Evolutionary conservation across 768 basidiomycete genomes (phyloP).

Genomic region (Serendipita sp.): DNA sequence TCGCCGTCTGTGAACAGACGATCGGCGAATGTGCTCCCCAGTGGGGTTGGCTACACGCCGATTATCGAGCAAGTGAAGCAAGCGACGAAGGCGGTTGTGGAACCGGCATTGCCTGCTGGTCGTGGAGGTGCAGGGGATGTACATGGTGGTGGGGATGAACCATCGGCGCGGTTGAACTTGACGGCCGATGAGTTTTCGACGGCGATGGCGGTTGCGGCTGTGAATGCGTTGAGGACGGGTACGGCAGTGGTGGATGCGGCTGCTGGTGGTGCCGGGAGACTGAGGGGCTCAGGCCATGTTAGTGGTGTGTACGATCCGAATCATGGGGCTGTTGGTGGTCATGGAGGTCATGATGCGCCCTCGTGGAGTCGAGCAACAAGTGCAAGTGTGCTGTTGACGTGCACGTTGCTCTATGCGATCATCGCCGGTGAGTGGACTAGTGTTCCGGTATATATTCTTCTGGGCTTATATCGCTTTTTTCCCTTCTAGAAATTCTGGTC

Average conservation of each 20-base stretch:
- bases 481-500: slow-evolving; percentile 69
- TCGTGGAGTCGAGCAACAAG: slow-evolving; percentile 88
- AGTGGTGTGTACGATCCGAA: neutral
- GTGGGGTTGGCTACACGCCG: slow-evolving; percentile 30
- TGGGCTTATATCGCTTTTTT: neutral
- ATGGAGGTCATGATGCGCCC: slow-evolving; percentile 85
- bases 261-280: slow-evolving; percentile 17
- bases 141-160: neutral
- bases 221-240: slow-evolving; percentile 64
- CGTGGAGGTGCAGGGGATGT: neutral
- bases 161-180: slow-evolving; percentile 25
- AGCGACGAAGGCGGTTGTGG: slow-evolving; percentile 45
- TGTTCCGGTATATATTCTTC: too few species aligned
- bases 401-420: slow-evolving; percentile 84
- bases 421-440: slow-evolving; percentile 95
- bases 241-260: slow-evolving; percentile 30
- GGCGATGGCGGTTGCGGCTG: slow-evolving; percentile 88
- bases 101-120: slow-evolving; percentile 41
- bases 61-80: slow-evolving; percentile 66
- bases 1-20: slow-evolving; percentile 13
- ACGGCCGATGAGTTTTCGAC: slow-evolving; percentile 82
- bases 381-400: slow-evolving; percentile 74
- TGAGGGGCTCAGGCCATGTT: neutral
- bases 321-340: slow-evolving; percentile 33
- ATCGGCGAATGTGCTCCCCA: neutral